A percentile compares a stretch with the other conserved stretches of the same genome.
These are phyloP conservation scores for Diplocarpon rosae DNA, from an alignment of 2,329 filamentous ascomycete genomes.

Conservation along the genomic window DNA sequence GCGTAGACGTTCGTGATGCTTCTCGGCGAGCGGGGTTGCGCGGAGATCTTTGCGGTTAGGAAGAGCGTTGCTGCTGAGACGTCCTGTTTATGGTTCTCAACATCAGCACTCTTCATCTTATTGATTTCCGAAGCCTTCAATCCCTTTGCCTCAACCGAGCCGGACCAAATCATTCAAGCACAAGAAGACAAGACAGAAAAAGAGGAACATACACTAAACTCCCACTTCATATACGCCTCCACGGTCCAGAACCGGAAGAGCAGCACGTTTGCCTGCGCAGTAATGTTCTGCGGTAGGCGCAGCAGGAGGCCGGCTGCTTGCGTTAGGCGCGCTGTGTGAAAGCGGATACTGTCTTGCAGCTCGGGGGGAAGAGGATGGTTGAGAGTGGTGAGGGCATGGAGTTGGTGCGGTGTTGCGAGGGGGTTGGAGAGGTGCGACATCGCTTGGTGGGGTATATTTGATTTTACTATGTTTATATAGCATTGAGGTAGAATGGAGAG, in stretches of 20 bases:
- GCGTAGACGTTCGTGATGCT: constrained; percentile 77
- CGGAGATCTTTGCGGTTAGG: constrained; percentile 71
- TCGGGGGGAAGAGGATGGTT: constrained; percentile 52
- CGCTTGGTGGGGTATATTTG: constrained; percentile 2
- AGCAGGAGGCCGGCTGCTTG: constrained; percentile 74
- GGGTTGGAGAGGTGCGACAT: constrained; percentile 60
- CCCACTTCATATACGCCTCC: constrained; percentile 41
- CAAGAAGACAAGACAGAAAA: not conserved
- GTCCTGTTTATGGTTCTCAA: constrained; percentile 40
- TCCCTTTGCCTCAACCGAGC: too few species aligned
- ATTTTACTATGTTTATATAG: not conserved
- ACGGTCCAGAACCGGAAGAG: constrained; percentile 70
- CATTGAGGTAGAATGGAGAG: not conserved
- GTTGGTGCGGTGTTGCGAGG: constrained; percentile 60
- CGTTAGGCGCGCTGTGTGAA: constrained; percentile 60
- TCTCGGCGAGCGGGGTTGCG: constrained; percentile 62
- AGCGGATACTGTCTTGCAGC: constrained; percentile 61
- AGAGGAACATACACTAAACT: constrained; percentile 34
- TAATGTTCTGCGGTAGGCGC: constrained; percentile 72
- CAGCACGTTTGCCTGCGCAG: constrained; percentile 74
- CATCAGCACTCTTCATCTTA: not conserved
- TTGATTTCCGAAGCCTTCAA: too few species aligned
- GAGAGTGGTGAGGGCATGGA: constrained; percentile 35
- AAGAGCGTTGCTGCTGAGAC: constrained; percentile 74
- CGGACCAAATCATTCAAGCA: too few species aligned